Base-by-base conservation (phyloP, 2,329 filamentous ascomycete species). In the Aspergillus carbonarius region DNA sequence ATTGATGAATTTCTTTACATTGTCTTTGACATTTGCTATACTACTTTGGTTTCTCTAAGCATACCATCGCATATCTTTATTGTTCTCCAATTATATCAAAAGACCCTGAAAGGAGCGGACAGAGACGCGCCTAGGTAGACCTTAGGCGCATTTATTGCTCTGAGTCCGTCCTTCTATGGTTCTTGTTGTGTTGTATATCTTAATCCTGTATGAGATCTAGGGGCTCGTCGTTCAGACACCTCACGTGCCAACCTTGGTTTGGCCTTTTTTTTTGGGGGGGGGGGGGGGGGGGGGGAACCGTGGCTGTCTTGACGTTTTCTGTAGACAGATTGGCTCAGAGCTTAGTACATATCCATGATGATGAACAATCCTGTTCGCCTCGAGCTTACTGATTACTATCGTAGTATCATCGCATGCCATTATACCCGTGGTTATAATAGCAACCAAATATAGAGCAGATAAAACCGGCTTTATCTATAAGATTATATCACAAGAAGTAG, bases 401-500 rank as follows among this genome's bases (percentile, higher is more conserved):
- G 25, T 12, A 48, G 32, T 2, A 48, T 30, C 5, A 27, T 32
- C 8, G 44, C 17, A 27, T 30, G 44, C 25, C 40, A 52, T 57
- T 57, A 60, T 62, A 55, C 64, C 62, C 60, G 53, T 13, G 42
- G 48, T 52, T n/a, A 46, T 23, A 56, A 32, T 40, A 34, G 17
- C 47, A 55, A 54, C 37, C 23, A 18, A 9, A 18, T n/a, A n/a
- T 20, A 47, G 23, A 9, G 27, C 32, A 47, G 44, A 47, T 27
- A 48, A 48, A 30, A 18, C 27, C 44, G 52, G 58, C 57, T 63
- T 60, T 60, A 64, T 65, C 58, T 59, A 63, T 60, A 63, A 32
- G 49, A 68, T 64, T 72, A 71, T 70, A 53, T 63, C 63, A 71
- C 68, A 71, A 54, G 50, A 71, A 54, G 50, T 52, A 44, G 62